phyloP scores from a whole-genome alignment of 352 stramenopile genomes.

The Phytophthora ramorum region DNA sequence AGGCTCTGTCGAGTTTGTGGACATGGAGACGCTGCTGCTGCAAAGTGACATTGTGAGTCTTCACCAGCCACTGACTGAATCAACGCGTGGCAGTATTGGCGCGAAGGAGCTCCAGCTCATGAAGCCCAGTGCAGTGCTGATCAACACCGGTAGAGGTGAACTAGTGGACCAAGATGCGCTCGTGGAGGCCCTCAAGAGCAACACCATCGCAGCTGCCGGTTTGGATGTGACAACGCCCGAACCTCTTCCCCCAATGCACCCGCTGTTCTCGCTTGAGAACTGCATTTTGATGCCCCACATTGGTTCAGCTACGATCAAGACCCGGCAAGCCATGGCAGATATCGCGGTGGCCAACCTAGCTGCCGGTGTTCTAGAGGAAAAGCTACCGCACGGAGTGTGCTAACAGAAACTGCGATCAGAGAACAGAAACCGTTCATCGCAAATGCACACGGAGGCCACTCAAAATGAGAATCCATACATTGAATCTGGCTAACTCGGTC shows the following conservation, averaged over 20 bases:
- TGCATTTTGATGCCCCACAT: slow-evolving; percentile 70
- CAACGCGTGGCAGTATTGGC: slow-evolving; percentile 79
- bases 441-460: background rate
- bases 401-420: slow-evolving; percentile 12
- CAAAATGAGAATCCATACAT: slow-evolving; percentile 1
- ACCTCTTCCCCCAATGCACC: slow-evolving; percentile 83
- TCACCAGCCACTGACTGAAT: slow-evolving; percentile 80
- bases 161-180: slow-evolving; percentile 91
- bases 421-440: background rate
- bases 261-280: slow-evolving; percentile 71
- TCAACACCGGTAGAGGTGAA: slow-evolving; percentile 93
- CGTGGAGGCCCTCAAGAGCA: slow-evolving; percentile 44
- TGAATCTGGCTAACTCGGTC: background rate
- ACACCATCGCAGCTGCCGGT: slow-evolving; percentile 60
- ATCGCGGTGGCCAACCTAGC: slow-evolving; percentile 72
- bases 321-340: slow-evolving; percentile 77
- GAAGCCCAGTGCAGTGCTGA: slow-evolving; percentile 86
- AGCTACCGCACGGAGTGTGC: slow-evolving; percentile 55
- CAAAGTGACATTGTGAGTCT: slow-evolving; percentile 91
- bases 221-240: slow-evolving; percentile 93
- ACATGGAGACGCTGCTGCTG: slow-evolving; percentile 75
- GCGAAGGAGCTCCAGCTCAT: slow-evolving; percentile 80
- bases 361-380: slow-evolving; percentile 50
- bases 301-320: slow-evolving; percentile 69
- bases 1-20: slow-evolving; percentile 66